Evolutionary conservation across 2,329 filamentous ascomycete genomes (phyloP).

Genomic region (Alternaria postmessia): DNA sequence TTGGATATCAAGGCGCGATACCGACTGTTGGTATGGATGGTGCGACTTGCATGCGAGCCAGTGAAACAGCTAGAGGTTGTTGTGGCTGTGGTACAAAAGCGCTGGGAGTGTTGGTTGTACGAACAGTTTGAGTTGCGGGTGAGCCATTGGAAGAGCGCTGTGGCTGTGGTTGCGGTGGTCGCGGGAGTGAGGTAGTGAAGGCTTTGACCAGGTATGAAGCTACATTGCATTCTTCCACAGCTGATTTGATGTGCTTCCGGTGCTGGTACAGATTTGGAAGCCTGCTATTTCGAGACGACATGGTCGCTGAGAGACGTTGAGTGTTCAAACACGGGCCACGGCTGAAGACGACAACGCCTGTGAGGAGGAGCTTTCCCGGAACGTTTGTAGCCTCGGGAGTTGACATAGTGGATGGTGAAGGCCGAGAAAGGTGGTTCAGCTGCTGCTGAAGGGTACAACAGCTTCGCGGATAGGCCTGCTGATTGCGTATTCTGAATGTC

Average conservation of each 20-base stretch:
- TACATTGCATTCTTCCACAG: not conserved
- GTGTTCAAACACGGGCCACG: not conserved
- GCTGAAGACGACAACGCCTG: not conserved
- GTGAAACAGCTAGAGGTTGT: not conserved
- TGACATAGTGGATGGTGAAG: not conserved
- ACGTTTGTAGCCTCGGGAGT: not conserved
- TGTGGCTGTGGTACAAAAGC: not conserved
- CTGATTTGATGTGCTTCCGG: not conserved
- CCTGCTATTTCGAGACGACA: not conserved
- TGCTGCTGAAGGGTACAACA: not conserved
- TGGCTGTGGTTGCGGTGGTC: not conserved
- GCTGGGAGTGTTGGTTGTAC: not conserved
- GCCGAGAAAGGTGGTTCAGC: not conserved
- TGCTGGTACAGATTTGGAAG: not conserved
- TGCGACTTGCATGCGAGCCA: not conserved
- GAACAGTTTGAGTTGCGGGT: not conserved
- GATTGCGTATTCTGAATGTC: not conserved
- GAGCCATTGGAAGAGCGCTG: not conserved
- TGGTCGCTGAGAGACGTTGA: not conserved
- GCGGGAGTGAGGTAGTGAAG: not conserved
- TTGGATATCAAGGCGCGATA: not conserved
- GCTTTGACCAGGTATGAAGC: not conserved
- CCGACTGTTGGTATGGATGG: not conserved
- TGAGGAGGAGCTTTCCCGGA: not conserved
- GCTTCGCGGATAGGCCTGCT: not conserved